Percentiles rank a stretch among this genome's conserved stretches.
Conservation (phyloP, 768 basidiomycete genomes). For the Pleurotus eryngii region DNA sequence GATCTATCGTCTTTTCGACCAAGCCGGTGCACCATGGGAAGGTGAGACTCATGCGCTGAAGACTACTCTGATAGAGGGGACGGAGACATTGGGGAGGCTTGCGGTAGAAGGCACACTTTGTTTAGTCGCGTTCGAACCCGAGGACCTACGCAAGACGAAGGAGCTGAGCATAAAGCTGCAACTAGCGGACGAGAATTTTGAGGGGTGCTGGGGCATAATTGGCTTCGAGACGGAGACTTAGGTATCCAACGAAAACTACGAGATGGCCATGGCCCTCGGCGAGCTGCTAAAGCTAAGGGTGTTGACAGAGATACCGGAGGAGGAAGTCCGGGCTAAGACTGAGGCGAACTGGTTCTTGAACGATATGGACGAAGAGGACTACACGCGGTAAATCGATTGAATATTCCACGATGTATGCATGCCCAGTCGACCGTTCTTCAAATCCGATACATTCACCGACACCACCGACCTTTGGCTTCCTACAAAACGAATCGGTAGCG, state of each 20-base stretch:
- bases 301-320: conserved; percentile 10
- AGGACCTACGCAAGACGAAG: conserved; percentile 41
- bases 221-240: conserved; percentile 38
- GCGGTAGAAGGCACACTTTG: conserved; percentile 34
- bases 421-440: too few relatives aligned
- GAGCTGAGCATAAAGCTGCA: conserved; percentile 28
- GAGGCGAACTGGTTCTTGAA: conserved; percentile 42
- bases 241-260: conserved; percentile 41
- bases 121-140: conserved; percentile 42
- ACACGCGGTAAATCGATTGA: conserved; percentile 25
- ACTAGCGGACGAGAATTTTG: conserved; percentile 26
- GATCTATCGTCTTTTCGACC: conserved; percentile 38
- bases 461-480: too few relatives aligned
- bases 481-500: too few relatives aligned
- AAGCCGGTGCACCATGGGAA: conserved; percentile 46
- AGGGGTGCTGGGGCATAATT: conserved; percentile 21
- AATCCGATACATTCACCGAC: too few relatives aligned
- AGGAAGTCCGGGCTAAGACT: conserved; percentile 33
- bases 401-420: too few relatives aligned
- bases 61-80: conserved; percentile 40
- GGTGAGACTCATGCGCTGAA: conserved; percentile 48
- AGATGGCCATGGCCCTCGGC: conserved; percentile 29
- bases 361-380: conserved; percentile 48
- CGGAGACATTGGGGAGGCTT: conserved; percentile 39
- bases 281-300: conserved; percentile 16